Percentiles rank a stretch among this genome's conserved stretches.
Evolutionary conservation across 306 rosid genomes (phyloP).

Genomic region (Datisca glomerata): DNA sequence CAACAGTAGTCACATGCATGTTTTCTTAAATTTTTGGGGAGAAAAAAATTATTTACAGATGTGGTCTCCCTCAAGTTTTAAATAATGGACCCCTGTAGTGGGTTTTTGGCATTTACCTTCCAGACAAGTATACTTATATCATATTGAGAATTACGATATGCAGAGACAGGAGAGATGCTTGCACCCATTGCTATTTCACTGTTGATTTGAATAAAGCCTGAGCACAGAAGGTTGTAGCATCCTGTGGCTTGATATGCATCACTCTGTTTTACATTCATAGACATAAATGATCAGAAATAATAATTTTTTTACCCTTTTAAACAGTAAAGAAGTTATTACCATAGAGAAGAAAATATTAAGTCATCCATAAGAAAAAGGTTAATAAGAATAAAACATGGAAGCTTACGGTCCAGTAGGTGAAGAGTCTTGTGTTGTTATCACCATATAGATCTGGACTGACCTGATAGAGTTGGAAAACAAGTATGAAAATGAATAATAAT

Average conservation of each 20-base stretch:
- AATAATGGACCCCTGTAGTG: no score
- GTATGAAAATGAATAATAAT: conserved; percentile 2
- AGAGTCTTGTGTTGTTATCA: conserved; percentile 89
- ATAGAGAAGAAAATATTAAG: no score
- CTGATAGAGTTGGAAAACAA: conserved; percentile 26
- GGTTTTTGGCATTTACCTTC: conserved; percentile 70
- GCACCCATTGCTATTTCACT: conserved; percentile 95
- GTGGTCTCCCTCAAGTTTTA: no score
- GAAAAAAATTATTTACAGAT: no score
- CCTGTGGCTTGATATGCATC: conserved; percentile 99
- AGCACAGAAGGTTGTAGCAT: conserved; percentile 98
- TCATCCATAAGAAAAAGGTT: no score
- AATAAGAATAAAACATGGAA: no score
- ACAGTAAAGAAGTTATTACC: background rate
- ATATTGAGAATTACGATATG: conserved; percentile 48
- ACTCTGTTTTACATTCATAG: conserved; percentile 35
- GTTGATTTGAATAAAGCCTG: conserved; percentile 90
- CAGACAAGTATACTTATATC: conserved; percentile 91
- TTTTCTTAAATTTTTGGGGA: no score
- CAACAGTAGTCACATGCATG: no score
- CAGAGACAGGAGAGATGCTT: conserved; percentile 82
- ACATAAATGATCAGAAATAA: no score
- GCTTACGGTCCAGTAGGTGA: conserved; percentile 98
- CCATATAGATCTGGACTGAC: conserved; percentile 94
- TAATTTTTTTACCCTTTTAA: no score